Evolutionary conservation across 2,329 filamentous ascomycete species (phyloP).

Genomic region (Byssochlamys sp.): DNA sequence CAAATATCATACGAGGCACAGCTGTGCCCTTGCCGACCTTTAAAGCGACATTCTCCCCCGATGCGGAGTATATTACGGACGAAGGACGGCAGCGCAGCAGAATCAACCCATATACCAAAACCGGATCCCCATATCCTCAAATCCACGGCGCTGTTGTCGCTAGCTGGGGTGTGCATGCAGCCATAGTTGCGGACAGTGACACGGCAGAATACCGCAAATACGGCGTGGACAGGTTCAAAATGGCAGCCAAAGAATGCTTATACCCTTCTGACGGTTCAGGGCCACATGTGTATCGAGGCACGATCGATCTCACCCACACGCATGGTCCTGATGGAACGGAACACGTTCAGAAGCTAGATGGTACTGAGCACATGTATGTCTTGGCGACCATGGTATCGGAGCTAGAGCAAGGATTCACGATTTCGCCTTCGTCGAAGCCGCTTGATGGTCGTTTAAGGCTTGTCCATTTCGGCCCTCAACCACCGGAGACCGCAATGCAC

Average conservation of each 20-base stretch:
- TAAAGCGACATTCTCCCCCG: slow-evolving; percentile 50
- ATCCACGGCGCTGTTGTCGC: slow-evolving; percentile 70
- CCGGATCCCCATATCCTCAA: slow-evolving; percentile 22
- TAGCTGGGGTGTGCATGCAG: slow-evolving; percentile 82
- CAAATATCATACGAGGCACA: slow-evolving; percentile 51
- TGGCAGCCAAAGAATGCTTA: slow-evolving; percentile 72
- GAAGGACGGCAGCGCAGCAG: slow-evolving; percentile 36
- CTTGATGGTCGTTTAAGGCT: slow-evolving; percentile 62
- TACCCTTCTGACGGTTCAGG: slow-evolving; percentile 43
- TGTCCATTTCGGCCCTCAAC: slow-evolving; percentile 62
- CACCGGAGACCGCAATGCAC: slow-evolving; percentile 59
- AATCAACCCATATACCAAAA: slow-evolving; percentile 7
- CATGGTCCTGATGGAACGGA: slow-evolving; percentile 10
- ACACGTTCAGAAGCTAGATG: slow-evolving; percentile 24
- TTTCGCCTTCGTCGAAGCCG: slow-evolving; percentile 63
- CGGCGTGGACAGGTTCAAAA: slow-evolving; percentile 68
- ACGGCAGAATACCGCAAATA: slow-evolving; percentile 68
- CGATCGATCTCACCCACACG: slow-evolving; percentile 36
- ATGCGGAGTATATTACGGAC: slow-evolving; percentile 38
- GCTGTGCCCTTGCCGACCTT: slow-evolving; percentile 53
- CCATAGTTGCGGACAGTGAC: slow-evolving; percentile 83
- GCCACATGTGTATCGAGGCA: slow-evolving; percentile 50
- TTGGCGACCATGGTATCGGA: slow-evolving; percentile 68
- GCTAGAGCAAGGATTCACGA: slow-evolving; percentile 70
- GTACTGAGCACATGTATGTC: slow-evolving; percentile 60